These are phyloP conservation scores for Dendrobium chrysotoxum DNA, from an alignment of 106 monocot genomes.

Conservation along the genomic window DNA sequence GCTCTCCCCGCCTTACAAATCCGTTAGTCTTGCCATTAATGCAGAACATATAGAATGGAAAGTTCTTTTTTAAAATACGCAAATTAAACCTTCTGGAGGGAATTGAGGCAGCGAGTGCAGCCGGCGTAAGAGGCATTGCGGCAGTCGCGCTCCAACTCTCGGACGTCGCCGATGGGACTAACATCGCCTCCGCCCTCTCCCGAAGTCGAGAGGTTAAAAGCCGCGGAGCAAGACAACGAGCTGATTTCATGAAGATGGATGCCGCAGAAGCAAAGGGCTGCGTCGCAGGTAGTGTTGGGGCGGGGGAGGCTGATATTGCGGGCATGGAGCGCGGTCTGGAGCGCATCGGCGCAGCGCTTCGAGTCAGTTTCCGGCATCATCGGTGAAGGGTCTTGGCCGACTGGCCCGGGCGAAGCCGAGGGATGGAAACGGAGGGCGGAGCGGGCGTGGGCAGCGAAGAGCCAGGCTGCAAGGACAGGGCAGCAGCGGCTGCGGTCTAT, in stretches of 20 bases:
- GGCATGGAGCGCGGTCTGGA: conserved; percentile 47
- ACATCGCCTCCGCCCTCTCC: conserved; percentile 14
- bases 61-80: background rate
- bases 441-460: conserved; percentile 86
- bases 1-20: background rate
- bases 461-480: conserved; percentile 97
- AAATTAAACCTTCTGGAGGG: conserved; percentile 62
- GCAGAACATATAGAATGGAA: background rate
- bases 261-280: conserved; percentile 88
- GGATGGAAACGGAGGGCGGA: conserved; percentile 43
- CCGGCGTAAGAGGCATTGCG: conserved; percentile 80
- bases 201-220: conserved; percentile 43
- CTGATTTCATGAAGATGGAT: conserved; percentile 85
- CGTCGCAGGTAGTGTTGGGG: conserved; percentile 83
- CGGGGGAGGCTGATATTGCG: conserved; percentile 42
- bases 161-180: conserved; percentile 64
- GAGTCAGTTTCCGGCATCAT: conserved; percentile 78
- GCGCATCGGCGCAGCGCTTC: conserved; percentile 81
- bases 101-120: conserved; percentile 72
- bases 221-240: conserved; percentile 70
- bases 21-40: background rate
- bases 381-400: conserved; percentile 27
- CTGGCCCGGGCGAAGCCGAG: background rate
- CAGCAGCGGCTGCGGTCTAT: conserved; percentile 90
- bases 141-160: conserved; percentile 60